Percentiles rank a stretch among this genome's conserved stretches.
Conservation (phyloP, 768 basidiomycete genomes). For the Austroboletus festivus region DNA sequence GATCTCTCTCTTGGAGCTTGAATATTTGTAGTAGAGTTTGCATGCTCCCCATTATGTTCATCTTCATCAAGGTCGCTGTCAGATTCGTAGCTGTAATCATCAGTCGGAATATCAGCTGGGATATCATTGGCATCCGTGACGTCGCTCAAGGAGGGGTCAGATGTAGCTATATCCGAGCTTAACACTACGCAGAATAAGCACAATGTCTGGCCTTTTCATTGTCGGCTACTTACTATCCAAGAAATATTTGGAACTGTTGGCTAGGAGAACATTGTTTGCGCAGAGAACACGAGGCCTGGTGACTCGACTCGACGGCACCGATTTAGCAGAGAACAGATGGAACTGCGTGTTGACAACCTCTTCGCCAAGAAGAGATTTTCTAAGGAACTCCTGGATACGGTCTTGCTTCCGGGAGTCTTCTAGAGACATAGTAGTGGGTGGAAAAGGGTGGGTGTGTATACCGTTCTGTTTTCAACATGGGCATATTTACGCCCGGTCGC, state of each 20-base stretch:
- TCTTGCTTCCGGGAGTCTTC: too few relatives aligned
- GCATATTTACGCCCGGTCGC: too few relatives aligned
- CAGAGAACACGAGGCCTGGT: slow-evolving; percentile 21
- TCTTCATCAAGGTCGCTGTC: slow-evolving; percentile 38
- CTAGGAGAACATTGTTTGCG: slow-evolving; percentile 28
- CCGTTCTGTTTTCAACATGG: too few relatives aligned
- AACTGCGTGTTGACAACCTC: slow-evolving; percentile 31
- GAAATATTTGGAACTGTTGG: slow-evolving; percentile 29
- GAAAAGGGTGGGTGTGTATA: too few relatives aligned
- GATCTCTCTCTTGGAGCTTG: neutral
- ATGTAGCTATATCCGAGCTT: slow-evolving; percentile 8
- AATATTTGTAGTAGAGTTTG: slow-evolving; percentile 17
- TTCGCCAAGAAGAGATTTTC: slow-evolving; percentile 27
- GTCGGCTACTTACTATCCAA: slow-evolving; percentile 17
- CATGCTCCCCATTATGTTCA: too few relatives aligned
- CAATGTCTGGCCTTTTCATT: neutral
- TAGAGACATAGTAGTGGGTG: too few relatives aligned
- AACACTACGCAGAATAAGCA: slow-evolving; percentile 11
- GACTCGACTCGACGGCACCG: slow-evolving; percentile 9
- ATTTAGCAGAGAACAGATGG: slow-evolving; percentile 26
- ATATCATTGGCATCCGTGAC: slow-evolving; percentile 13
- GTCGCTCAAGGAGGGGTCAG: slow-evolving; percentile 12
- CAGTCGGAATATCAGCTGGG: slow-evolving; percentile 2
- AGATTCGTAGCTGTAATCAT: slow-evolving; percentile 31
- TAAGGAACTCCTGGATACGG: slow-evolving; percentile 20